Percentiles rank a stretch among this genome's conserved stretches.
phyloP scores from a whole-genome alignment of 768 basidiomycete genomes.

The Pisolithus sp. region DNA sequence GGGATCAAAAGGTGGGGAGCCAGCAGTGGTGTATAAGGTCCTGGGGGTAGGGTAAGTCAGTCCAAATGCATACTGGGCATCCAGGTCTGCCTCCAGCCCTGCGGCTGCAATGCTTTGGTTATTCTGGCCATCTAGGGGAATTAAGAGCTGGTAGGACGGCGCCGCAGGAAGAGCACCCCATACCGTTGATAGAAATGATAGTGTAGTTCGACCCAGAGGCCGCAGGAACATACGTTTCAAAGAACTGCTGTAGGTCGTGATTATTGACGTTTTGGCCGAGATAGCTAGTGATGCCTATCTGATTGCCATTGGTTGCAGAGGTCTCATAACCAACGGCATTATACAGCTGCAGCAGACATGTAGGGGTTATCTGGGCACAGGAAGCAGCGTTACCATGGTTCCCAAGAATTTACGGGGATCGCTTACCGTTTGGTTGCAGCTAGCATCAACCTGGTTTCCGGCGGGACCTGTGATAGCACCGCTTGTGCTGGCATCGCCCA shows the following conservation, averaged over 20 bases:
- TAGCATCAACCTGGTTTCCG: conserved; percentile 38
- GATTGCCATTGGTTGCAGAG: conserved; percentile 36
- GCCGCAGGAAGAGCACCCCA: background rate
- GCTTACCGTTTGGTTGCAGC: conserved; percentile 36
- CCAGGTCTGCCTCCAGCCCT: conserved; percentile 61
- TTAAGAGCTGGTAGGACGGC: conserved; percentile 5
- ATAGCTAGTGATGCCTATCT: conserved; percentile 51
- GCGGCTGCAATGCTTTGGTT: conserved; percentile 47
- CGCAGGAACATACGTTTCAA: conserved; percentile 38
- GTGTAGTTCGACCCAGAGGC: conserved; percentile 48
- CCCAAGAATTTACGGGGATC: background rate
- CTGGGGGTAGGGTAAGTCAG: conserved; percentile 54
- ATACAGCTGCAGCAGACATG: conserved; percentile 51
- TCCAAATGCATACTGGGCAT: conserved; percentile 63
- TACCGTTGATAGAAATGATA: conserved; percentile 51
- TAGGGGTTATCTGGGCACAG: conserved; percentile 39
- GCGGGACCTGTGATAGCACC: conserved; percentile 23
- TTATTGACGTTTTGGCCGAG: conserved; percentile 48
- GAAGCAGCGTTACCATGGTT: conserved; percentile 4
- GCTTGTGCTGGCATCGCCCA: background rate
- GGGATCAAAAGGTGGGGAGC: conserved; percentile 52
- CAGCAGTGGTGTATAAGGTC: conserved; percentile 58
- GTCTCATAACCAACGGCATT: conserved; percentile 44
- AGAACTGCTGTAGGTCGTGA: conserved; percentile 48
- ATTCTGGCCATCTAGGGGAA: conserved; percentile 49